phyloP scores from a whole-genome alignment of 805 yeast species.

The Metschnikowia sp. region DNA sequence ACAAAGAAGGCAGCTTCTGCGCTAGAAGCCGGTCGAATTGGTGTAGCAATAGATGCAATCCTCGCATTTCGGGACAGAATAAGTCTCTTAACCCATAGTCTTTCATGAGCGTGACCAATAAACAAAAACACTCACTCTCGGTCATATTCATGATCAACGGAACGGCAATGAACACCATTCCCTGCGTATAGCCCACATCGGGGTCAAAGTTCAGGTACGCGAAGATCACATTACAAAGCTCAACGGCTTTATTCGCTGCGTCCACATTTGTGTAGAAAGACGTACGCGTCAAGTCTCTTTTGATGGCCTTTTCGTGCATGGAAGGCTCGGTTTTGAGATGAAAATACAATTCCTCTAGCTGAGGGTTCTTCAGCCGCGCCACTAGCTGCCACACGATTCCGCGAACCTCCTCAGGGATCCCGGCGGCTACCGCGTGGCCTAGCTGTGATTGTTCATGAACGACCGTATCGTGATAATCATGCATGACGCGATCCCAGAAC shows the following conservation, averaged over 20 bases:
- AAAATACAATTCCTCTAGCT: conserved; percentile 57
- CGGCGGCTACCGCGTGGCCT: conserved; percentile 55
- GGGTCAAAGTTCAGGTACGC: conserved; percentile 83
- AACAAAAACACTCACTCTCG: conserved; percentile 81
- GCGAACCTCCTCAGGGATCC: conserved; percentile 81
- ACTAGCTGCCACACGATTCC: conserved; percentile 93
- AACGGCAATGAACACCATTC: conserved; percentile 90
- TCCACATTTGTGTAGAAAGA: conserved; percentile 65
- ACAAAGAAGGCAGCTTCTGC: conserved; percentile 66
- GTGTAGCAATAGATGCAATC: conserved; percentile 76
- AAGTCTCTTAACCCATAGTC: conserved; percentile 75
- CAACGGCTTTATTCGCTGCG: conserved; percentile 54
- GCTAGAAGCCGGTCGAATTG: conserved; percentile 89
- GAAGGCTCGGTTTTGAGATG: conserved; percentile 48
- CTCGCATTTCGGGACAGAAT: conserved; percentile 90
- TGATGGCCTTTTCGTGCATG: conserved; percentile 70
- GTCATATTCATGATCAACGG: conserved; percentile 79
- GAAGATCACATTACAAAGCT: conserved; percentile 71
- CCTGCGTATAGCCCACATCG: conserved; percentile 97
- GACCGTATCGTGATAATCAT: conserved; percentile 70
- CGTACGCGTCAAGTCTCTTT: conserved; percentile 81
- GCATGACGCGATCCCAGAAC: conserved; percentile 81
- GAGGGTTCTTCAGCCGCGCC: conserved; percentile 68
- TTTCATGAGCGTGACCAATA: conserved; percentile 79
- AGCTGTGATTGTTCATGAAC: conserved; percentile 57